Evolutionary conservation across 2,329 filamentous ascomycete species (phyloP), one percentile per base, ranked within the genome.

Genomic region (Ophioceras dolichostomum): DNA sequence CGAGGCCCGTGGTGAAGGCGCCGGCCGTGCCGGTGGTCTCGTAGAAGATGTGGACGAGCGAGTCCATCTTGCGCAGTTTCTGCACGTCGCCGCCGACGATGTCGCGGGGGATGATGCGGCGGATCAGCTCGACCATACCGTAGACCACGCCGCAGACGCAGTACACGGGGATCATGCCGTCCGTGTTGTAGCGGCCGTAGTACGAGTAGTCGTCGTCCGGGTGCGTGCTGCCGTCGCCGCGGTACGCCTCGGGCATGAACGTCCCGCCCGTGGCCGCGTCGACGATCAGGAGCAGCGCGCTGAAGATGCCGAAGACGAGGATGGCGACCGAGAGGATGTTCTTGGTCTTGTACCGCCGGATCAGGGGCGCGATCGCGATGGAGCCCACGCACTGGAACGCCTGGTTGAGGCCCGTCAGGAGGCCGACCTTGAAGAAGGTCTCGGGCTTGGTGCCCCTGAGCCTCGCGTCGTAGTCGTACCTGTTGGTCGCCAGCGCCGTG

Each of bases 71-170:
- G 34, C 63, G 57, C 13, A 70, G 52, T 44, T 68, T 70, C 33
- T 65, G 59, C 2, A 68, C 56, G 40, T 69, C 60, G 26, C 65
- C 65, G 17, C 65, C 65, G 2, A 69, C 66, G 24, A 70, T 64
- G 40, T 70, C 65, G 27, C 65, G 52, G 3, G 67, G 66, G 28
- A 70, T 69, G 32, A 68, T 62, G 26, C 64, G 54, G 12, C 66
- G 59, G 39, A 69, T 67, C 20, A 69, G 54, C 48, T 70, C 66
- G 10, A 69, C 63, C 65, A 70, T 69, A 28, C 65, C 65, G 39
- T 60, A 59, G 1, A 51, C 54, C 14, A 66, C 50, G 19, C 63
- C 63, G 12, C 55, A 55, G 18, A 63, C 45, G 35, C 53, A 59
- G 43, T 63, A 69, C 12, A 70, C 60, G 7, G 65, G 64, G 27